These are phyloP conservation scores for Boletus eberwhitei DNA, from an alignment of 768 basidiomycete species.

Conservation along the genomic window DNA sequence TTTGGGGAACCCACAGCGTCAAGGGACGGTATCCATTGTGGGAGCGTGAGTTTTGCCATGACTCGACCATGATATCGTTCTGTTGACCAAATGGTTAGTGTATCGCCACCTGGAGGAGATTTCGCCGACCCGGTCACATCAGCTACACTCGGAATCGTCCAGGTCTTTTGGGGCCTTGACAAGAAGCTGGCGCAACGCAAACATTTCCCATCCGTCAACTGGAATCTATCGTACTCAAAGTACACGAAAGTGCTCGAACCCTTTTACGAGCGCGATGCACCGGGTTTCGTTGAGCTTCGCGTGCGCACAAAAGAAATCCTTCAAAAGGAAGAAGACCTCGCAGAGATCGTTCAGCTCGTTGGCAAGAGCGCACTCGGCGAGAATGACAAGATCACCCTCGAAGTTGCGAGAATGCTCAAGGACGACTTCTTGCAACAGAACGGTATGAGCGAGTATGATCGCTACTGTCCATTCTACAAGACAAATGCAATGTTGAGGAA, in stretches of 20 bases:
- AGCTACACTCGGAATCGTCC: constrained; percentile 96
- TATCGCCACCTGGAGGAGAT: constrained; percentile 98
- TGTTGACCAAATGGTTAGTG: constrained; percentile 46
- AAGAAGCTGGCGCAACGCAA: constrained; percentile 99
- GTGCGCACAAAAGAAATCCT: constrained; percentile 93
- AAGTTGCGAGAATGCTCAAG: constrained; percentile 96
- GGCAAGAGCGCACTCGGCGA: constrained; percentile 98
- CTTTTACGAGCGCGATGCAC: constrained; percentile 86
- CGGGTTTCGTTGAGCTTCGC: constrained; percentile 94
- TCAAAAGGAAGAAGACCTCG: constrained; percentile 97
- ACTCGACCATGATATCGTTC: not conserved
- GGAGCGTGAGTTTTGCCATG: constrained; percentile 74
- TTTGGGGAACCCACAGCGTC: constrained; percentile 80
- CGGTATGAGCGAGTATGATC: constrained; percentile 96
- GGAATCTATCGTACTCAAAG: constrained; percentile 99
- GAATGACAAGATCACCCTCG: constrained; percentile 96
- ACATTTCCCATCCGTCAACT: constrained; percentile 99
- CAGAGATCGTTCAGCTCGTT: constrained; percentile 99
- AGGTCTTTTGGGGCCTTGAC: constrained; percentile 99
- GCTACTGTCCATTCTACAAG: constrained; percentile 99
- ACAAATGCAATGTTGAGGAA: constrained; percentile 93
- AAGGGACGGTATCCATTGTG: constrained; percentile 96
- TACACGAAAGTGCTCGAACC: constrained; percentile 92
- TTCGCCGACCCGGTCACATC: constrained; percentile 99
- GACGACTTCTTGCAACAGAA: constrained; percentile 98